Conservation (phyloP, 305 asterid species). For the Euphrasia arctica region DNA sequence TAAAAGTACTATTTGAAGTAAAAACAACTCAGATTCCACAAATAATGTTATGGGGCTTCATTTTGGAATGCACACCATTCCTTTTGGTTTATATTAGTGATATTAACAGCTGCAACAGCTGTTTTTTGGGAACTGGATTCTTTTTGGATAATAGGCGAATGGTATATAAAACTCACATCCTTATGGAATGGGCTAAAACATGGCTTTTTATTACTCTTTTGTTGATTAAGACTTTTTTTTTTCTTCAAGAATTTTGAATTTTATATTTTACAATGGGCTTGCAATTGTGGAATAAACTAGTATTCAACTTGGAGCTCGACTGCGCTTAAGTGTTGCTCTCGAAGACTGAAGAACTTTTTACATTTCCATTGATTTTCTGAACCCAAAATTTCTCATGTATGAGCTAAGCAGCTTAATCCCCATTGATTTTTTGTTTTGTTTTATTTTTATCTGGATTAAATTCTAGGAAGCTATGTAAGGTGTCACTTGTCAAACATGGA, state of each 20-base stretch:
- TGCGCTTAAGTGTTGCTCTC: conserved; percentile 13
- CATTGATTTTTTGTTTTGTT: not conserved
- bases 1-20: conserved; percentile 11
- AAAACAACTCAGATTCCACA: conserved; percentile 4
- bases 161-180: too few species aligned
- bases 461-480: conserved; percentile 4
- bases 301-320: not conserved
- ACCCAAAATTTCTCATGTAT: conserved; percentile 7
- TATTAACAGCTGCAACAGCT: conserved; percentile 17
- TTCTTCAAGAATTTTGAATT: conserved; percentile 8
- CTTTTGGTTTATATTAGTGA: conserved; percentile 17
- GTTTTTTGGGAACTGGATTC: not conserved
- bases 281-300: conserved; percentile 13
- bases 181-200: too few species aligned
- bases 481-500: conserved; percentile 4
- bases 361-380: conserved; percentile 3
- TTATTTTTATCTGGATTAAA: not conserved
- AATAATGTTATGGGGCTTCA: conserved; percentile 14
- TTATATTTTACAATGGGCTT: not conserved
- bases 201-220: too few species aligned
- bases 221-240: not conserved
- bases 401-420: not conserved
- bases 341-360: conserved; percentile 5
- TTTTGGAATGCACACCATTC: not conserved
- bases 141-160: too few species aligned